Base-by-base conservation (phyloP, 305 asterid genomes). In the Fraxinus angustifolia region DNA sequence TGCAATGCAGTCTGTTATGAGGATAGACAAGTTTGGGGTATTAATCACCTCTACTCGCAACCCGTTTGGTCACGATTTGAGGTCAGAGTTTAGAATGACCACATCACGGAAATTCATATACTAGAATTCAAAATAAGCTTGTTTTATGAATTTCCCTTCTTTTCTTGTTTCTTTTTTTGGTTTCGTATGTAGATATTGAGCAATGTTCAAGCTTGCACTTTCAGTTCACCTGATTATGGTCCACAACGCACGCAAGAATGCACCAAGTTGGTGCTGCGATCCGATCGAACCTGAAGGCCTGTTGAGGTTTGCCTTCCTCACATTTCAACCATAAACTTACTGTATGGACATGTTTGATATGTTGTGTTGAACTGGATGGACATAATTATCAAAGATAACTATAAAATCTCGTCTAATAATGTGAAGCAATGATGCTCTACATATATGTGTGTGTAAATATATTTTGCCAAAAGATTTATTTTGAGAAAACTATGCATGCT, bases 281-380 rank as follows among this genome's bases (percentile, higher is more conserved):
- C 97, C 97, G 6, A 93, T 93, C 76, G 97, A 94, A 82, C 98
- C 97, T 0, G 97, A 94, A 84, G 98, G 97, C 80, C 83, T 92
- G 78, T 76, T 92, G 75, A 94, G 97, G 97, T 93, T 48, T 60
- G 48, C 4, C 35, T 65, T 17, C 35, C n/a, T 45, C 48, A 7
- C 42, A 56, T 45, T 31, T 19, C 5, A 2, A n/a, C 26, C 40
- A 42, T 45, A 10, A 5, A 7, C 42, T 42, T 71, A 30, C 23
- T 2, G 17, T 30, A 6, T 28, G 11, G 67, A 40, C 36, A 67
- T 67, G 36, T 67, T 26, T 12, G 17, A 3, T 28, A 65, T 23
- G 12, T 0, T 21, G 2, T 62, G 12, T 62, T 21, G 8, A 10
- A 10, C 6, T 23, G 34, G 3, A 23, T 8, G 26, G 21, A 6